A percentile compares a stretch with the other conserved stretches of the same genome.
These are phyloP conservation scores for Nannizziopsis arthrosporioides DNA, from an alignment of 2,329 filamentous ascomycete genomes.

Conservation along the genomic window DNA sequence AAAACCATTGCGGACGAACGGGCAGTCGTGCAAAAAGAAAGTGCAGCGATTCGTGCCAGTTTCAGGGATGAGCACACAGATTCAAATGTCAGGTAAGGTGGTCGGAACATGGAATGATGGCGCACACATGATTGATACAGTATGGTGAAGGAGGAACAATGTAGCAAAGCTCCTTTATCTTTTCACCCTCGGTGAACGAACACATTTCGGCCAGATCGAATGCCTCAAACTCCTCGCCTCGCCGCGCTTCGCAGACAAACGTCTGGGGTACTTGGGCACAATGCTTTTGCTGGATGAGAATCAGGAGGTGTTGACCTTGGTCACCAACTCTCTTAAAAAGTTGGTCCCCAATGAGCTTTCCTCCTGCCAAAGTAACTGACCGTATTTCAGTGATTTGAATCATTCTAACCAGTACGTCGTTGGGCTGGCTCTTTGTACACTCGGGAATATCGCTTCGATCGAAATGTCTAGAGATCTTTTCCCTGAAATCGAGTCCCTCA, in stretches of 20 bases:
- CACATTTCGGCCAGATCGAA: constrained; percentile 98
- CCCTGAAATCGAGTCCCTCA: constrained; percentile 81
- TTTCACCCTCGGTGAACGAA: constrained; percentile 92
- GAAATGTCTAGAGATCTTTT: constrained; percentile 98
- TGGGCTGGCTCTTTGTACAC: constrained; percentile 84
- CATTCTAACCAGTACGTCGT: constrained; percentile 99
- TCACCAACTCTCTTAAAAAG: constrained; percentile 98
- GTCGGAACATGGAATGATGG: background rate
- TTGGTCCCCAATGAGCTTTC: constrained; percentile 34
- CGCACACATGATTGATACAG: constrained; percentile 4
- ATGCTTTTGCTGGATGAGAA: constrained; percentile 96
- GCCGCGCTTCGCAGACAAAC: constrained; percentile 94
- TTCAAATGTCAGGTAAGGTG: constrained; percentile 67
- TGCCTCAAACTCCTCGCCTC: constrained; percentile 95
- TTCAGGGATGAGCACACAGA: constrained; percentile 96
- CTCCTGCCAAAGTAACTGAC: background rate
- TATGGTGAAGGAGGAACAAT: constrained; percentile 70
- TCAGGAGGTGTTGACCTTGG: constrained; percentile 90
- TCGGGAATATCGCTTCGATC: constrained; percentile 93
- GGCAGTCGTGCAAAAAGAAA: constrained; percentile 97
- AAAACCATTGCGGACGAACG: constrained; percentile 99
- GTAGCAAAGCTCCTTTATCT: constrained; percentile 96
- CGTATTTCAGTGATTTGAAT: constrained; percentile 63
- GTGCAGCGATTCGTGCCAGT: constrained; percentile 90
- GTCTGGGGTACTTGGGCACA: constrained; percentile 86